These are phyloP conservation scores for Tetrapisispora phaffii DNA, from an alignment of 805 yeast species.

Conservation along the genomic window DNA sequence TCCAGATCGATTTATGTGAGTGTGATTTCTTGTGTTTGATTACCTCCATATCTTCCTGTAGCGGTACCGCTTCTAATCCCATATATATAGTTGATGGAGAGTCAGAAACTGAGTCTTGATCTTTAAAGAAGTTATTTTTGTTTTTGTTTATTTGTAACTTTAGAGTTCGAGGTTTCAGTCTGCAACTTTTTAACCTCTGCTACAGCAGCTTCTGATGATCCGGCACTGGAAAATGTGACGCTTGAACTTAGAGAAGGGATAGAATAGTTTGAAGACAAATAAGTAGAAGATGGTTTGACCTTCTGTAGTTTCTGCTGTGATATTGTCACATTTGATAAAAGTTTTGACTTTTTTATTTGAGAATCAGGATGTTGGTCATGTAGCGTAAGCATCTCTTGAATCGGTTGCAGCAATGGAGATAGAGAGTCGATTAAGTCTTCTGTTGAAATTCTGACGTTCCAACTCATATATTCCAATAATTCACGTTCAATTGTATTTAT, in stretches of 20 bases:
- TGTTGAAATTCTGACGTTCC: constrained; percentile 69
- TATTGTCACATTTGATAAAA: background rate
- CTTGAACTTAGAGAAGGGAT: constrained; percentile 36
- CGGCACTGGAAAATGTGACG: constrained; percentile 25
- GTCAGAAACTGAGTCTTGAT: background rate
- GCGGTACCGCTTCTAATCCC: too few relatives aligned
- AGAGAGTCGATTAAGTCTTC: constrained; percentile 61
- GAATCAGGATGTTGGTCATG: constrained; percentile 12
- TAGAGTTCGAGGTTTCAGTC: background rate
- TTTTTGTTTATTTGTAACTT: background rate
- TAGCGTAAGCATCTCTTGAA: constrained; percentile 36
- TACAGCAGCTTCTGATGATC: constrained; percentile 10
- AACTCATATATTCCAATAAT: constrained; percentile 66
- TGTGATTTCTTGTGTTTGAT: background rate
- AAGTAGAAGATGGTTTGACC: constrained; percentile 7
- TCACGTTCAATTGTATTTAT: constrained; percentile 90
- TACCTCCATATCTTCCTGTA: background rate
- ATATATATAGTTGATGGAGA: too few relatives aligned
- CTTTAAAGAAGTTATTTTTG: background rate
- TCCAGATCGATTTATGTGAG: constrained; percentile 2
- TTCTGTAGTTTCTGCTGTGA: constrained; percentile 5
- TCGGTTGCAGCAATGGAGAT: constrained; percentile 66
- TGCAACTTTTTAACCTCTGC: background rate
- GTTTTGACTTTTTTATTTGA: too few relatives aligned
- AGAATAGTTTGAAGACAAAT: constrained; percentile 28